These are phyloP conservation scores for Ustulina deusta DNA, from an alignment of 2,329 filamentous ascomycete genomes.

Conservation along the genomic window DNA sequence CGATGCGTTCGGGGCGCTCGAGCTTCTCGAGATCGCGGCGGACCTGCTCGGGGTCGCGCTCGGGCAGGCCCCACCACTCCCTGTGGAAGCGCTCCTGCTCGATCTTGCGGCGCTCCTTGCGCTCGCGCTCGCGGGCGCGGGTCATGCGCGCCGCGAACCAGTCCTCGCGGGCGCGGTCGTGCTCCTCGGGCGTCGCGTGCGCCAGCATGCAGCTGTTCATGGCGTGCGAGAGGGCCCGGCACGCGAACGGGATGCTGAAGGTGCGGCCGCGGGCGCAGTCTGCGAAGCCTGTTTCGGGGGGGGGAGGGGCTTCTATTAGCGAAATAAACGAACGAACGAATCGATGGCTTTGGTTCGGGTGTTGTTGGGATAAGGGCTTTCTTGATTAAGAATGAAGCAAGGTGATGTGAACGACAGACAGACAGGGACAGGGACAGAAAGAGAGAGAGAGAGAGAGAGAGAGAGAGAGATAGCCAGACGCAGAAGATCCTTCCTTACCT, in stretches of 20 bases:
- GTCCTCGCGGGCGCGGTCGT: slow-evolving; percentile 90
- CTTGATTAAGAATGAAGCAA: too few species aligned
- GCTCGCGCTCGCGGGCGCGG: slow-evolving; percentile 74
- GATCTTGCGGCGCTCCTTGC: slow-evolving; percentile 68
- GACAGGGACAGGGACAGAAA: too few species aligned
- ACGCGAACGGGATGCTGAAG: slow-evolving; percentile 87
- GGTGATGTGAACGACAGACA: too few species aligned
- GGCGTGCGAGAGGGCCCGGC: slow-evolving; percentile 78
- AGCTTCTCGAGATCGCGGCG: slow-evolving; percentile 65
- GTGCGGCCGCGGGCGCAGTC: slow-evolving; percentile 89
- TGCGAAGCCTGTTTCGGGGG: slow-evolving; percentile 78
- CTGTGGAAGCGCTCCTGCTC: slow-evolving; percentile 74
- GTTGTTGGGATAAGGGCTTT: too few species aligned
- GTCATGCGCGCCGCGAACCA: slow-evolving; percentile 87
- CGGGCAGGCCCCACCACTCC: slow-evolving; percentile 75
- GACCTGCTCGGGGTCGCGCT: slow-evolving; percentile 64
- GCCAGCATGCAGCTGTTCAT: slow-evolving; percentile 97
- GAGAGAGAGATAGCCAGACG: slow-evolving; percentile 18
- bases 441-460: neutral
- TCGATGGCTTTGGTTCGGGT: too few species aligned
- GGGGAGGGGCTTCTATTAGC: neutral
- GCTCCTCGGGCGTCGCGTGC: slow-evolving; percentile 84
- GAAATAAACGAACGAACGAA: too few species aligned
- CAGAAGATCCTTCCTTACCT: slow-evolving; percentile 66
- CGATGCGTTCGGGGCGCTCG: slow-evolving; percentile 64